Evolutionary conservation across 2,329 filamentous ascomycete species (phyloP).

Genomic region (Drechslerella dactyloides): DNA sequence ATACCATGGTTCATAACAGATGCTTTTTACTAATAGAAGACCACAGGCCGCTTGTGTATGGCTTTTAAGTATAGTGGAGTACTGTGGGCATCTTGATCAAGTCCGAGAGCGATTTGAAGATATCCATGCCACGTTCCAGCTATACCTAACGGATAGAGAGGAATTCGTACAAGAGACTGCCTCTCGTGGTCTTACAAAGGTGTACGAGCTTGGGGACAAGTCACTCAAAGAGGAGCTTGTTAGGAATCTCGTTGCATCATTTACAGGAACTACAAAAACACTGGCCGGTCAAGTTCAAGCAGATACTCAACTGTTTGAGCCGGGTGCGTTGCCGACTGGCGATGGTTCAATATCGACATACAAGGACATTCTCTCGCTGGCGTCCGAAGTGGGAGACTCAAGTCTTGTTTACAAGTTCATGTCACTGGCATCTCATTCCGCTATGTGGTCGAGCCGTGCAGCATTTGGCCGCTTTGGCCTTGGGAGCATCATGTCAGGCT

Average conservation of each 20-base stretch:
- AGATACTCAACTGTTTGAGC: conserved; percentile 92
- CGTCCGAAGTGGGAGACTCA: conserved; percentile 95
- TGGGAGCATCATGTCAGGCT: conserved; percentile 88
- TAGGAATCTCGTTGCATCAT: conserved; percentile 83
- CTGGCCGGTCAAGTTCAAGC: conserved; percentile 77
- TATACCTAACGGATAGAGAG: conserved; percentile 83
- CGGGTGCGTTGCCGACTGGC: conserved; percentile 85
- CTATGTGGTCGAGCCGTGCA: conserved; percentile 95
- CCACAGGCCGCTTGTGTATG: conserved; percentile 94
- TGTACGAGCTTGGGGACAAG: conserved; percentile 89
- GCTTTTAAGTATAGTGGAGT: conserved; percentile 89
- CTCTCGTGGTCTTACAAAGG: conserved; percentile 84
- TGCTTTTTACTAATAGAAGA: conserved; percentile 73
- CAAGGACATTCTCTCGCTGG: conserved; percentile 92
- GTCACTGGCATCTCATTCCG: conserved; percentile 93
- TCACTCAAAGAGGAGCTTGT: conserved; percentile 81
- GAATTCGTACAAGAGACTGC: conserved; percentile 93
- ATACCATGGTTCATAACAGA: conserved; percentile 60
- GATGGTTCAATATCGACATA: conserved; percentile 92
- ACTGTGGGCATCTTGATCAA: conserved; percentile 78
- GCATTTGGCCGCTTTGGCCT: conserved; percentile 94
- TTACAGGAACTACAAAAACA: conserved; percentile 77
- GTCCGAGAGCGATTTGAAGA: conserved; percentile 76
- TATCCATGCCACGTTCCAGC: conserved; percentile 85
- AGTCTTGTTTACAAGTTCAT: conserved; percentile 98